Conservation (phyloP, 2,329 filamentous ascomycete genomes). For the Cordyceps javanica region DNA sequence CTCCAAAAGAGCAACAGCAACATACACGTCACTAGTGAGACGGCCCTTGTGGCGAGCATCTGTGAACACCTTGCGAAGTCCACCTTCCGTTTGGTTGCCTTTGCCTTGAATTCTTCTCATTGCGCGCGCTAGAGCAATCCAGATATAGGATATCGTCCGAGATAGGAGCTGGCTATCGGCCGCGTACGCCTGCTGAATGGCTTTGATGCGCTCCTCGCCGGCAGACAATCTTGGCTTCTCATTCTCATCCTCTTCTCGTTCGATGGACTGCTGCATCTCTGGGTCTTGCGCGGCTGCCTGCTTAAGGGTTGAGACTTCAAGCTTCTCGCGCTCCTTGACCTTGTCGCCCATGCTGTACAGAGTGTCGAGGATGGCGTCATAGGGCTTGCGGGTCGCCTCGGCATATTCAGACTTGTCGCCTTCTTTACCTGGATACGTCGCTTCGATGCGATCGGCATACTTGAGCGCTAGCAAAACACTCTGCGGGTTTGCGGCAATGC, state of each 20-base stretch:
- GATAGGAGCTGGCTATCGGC: slow-evolving; percentile 71
- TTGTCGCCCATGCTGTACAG: slow-evolving; percentile 84
- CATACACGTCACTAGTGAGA: slow-evolving; percentile 90
- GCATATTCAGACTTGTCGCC: slow-evolving; percentile 72
- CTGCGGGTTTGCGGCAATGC: slow-evolving; percentile 85
- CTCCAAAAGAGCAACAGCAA: slow-evolving; percentile 87
- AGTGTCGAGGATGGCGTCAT: slow-evolving; percentile 73
- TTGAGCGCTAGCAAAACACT: slow-evolving; percentile 86
- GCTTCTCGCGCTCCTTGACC: slow-evolving; percentile 55
- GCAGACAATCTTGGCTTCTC: slow-evolving; percentile 43
- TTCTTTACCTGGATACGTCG: slow-evolving; percentile 70
- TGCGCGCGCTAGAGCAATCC: slow-evolving; percentile 90
- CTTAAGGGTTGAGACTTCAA: slow-evolving; percentile 51
- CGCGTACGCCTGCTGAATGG: slow-evolving; percentile 60
- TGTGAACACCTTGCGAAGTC: slow-evolving; percentile 80
- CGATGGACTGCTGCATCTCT: slow-evolving; percentile 31
- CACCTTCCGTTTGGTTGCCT: slow-evolving; percentile 58
- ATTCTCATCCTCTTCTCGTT: slow-evolving; percentile 46
- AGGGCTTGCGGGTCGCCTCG: slow-evolving; percentile 73
- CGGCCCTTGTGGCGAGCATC: slow-evolving; percentile 83
- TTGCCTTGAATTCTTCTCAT: slow-evolving; percentile 94
- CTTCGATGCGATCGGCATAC: slow-evolving; percentile 80
- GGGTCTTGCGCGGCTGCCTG: slow-evolving; percentile 39
- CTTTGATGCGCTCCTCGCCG: slow-evolving; percentile 58
- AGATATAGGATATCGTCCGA: slow-evolving; percentile 82